phyloP scores from a whole-genome alignment of 2,329 filamentous ascomycete genomes.

The Talaromyces sp. region DNA sequence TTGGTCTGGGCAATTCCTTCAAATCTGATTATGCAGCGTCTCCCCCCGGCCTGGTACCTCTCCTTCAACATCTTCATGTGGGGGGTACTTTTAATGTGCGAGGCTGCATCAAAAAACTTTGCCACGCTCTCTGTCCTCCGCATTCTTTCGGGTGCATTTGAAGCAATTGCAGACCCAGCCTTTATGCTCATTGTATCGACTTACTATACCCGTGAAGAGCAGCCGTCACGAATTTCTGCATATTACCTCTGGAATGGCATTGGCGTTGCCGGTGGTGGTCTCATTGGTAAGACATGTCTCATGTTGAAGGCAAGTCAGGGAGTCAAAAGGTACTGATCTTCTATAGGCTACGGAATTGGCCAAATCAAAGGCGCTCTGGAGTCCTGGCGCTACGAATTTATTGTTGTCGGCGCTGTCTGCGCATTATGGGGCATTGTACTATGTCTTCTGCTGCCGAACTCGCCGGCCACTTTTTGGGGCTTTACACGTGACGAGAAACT shows the following conservation, averaged over 20 bases:
- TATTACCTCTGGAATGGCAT: conserved; percentile 9
- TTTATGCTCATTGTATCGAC: conserved; percentile 50
- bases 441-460: conserved; percentile 6
- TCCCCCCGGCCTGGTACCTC: conserved; percentile 15
- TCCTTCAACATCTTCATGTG: conserved; percentile 16
- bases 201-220: conserved; percentile 7
- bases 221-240: conserved; percentile 6
- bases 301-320: background rate
- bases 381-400: conserved; percentile 6
- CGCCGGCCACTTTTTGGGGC: conserved; percentile 8
- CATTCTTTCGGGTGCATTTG: conserved; percentile 50
- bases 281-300: background rate
- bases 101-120: conserved; percentile 49
- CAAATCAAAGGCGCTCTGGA: background rate
- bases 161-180: conserved; percentile 50
- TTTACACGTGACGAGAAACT: conserved; percentile 6
- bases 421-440: conserved; percentile 6
- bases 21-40: conserved; percentile 22
- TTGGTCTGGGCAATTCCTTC: conserved; percentile 23
- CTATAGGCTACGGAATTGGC: conserved; percentile 2
- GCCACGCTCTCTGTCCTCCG: conserved; percentile 47
- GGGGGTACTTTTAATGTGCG: conserved; percentile 40
- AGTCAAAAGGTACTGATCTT: background rate
- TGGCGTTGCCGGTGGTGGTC: conserved; percentile 5
- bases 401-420: conserved; percentile 6